Evolutionary conservation across 805 yeast species (phyloP).

Genomic region (Teunomyces tritomae): DNA sequence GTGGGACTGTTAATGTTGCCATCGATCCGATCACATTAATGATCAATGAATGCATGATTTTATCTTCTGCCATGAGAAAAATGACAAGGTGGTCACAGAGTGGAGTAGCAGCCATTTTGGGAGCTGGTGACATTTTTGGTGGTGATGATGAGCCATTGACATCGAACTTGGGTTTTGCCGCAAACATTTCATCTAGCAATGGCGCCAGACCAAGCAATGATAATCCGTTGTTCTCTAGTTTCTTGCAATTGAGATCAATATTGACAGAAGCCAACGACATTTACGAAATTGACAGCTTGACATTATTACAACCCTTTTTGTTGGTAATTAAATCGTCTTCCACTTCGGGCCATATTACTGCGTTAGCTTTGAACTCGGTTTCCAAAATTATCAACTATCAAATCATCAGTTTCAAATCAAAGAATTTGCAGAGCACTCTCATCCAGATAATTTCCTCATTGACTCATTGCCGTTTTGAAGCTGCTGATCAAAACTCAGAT

Average conservation of each 20-base stretch:
- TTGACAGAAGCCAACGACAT: constrained; percentile 53
- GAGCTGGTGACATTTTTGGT: constrained; percentile 58
- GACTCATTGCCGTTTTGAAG: constrained; percentile 94
- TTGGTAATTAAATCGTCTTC: constrained; percentile 78
- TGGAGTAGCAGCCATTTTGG: constrained; percentile 81
- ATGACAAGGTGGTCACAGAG: constrained; percentile 62
- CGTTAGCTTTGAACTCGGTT: constrained; percentile 73
- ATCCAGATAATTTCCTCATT: constrained; percentile 70
- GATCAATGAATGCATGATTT: constrained; percentile 81
- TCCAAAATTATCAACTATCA: constrained; percentile 69
- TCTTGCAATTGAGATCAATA: constrained; percentile 73
- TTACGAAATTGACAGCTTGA: constrained; percentile 61
- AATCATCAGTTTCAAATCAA: constrained; percentile 55
- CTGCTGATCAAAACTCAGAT: constrained; percentile 87
- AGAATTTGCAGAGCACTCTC: constrained; percentile 55
- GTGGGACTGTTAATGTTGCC: constrained; percentile 24
- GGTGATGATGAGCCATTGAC: constrained; percentile 35
- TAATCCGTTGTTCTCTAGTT: constrained; percentile 71
- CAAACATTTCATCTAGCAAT: constrained; percentile 18
- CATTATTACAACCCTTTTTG: constrained; percentile 82
- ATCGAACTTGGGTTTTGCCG: constrained; percentile 18
- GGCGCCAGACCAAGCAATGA: constrained; percentile 20
- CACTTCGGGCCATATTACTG: constrained; percentile 83
- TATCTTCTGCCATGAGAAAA: constrained; percentile 88
- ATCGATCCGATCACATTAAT: constrained; percentile 80